Conservation (phyloP, 345 rosid genomes). For the Eucalyptus lansdowneana region DNA sequence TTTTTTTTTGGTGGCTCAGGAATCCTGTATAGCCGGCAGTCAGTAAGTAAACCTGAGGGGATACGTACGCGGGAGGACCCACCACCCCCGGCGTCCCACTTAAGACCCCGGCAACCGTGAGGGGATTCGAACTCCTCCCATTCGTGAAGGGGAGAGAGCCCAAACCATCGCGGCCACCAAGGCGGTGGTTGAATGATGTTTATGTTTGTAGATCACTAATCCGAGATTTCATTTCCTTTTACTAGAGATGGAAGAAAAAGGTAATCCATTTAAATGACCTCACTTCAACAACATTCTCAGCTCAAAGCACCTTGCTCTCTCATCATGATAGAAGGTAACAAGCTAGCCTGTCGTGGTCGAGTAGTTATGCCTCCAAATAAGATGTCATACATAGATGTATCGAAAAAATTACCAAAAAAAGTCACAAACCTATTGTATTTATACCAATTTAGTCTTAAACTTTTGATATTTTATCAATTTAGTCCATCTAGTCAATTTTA, state of each 20-base stretch:
- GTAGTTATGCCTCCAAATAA: background rate
- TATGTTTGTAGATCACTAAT: background rate
- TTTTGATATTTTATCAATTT: background rate
- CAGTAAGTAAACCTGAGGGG: no score
- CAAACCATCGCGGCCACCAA: no score
- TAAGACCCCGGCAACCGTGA: no score
- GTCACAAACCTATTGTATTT: no score
- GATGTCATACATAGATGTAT: background rate
- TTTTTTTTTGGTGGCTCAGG: no score
- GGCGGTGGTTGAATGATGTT: background rate
- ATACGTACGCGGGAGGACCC: no score
- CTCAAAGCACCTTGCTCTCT: background rate
- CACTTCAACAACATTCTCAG: background rate
- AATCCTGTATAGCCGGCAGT: no score
- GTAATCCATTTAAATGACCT: background rate
- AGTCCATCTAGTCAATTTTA: no score
- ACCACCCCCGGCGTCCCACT: no score
- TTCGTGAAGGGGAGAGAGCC: no score
- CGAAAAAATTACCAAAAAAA: background rate
- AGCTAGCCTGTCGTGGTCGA: background rate
- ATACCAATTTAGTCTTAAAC: background rate
- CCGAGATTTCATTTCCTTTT: background rate
- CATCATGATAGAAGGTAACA: background rate
- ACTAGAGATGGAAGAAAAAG: background rate
- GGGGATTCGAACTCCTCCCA: no score